phyloP scores from a whole-genome alignment of 768 basidiomycete genomes.

The Gloeostereum incarnatum region DNA sequence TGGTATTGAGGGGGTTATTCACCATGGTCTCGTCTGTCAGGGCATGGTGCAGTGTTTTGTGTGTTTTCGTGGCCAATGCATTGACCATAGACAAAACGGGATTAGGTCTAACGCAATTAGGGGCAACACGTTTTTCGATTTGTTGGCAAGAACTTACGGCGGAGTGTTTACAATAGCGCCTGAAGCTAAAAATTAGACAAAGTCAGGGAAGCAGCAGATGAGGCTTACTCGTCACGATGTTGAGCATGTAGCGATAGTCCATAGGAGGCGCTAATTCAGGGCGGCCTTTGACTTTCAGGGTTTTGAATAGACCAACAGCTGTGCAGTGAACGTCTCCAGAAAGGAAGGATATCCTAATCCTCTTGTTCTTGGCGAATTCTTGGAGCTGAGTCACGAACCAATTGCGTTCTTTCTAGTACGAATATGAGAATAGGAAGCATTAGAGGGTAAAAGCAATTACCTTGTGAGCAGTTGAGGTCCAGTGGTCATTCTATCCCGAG shows the following conservation, averaged over 20 bases:
- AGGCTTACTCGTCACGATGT: constrained; percentile 65
- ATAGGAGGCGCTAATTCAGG: constrained; percentile 36
- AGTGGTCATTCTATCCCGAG: constrained; percentile 69
- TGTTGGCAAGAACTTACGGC: no score
- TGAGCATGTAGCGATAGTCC: constrained; percentile 89
- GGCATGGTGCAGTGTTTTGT: constrained; percentile 75
- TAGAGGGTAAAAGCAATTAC: constrained; percentile 20
- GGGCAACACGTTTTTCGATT: neutral
- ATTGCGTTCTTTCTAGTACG: constrained; percentile 74
- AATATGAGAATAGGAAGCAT: constrained; percentile 3
- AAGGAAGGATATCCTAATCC: constrained; percentile 73
- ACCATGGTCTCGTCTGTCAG: constrained; percentile 90
- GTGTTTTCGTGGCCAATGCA: constrained; percentile 70
- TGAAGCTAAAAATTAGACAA: constrained; percentile 14
- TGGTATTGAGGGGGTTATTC: constrained; percentile 5
- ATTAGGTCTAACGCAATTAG: constrained; percentile 39
- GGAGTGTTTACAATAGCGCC: constrained; percentile 93
- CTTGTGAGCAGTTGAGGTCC: constrained; percentile 80
- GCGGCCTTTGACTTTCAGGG: constrained; percentile 41
- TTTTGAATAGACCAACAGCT: constrained; percentile 73
- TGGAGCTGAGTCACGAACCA: constrained; percentile 79
- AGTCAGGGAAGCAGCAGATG: neutral
- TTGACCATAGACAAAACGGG: constrained; percentile 74
- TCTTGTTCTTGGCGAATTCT: constrained; percentile 49
- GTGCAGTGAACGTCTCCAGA: constrained; percentile 94